Evolutionary conservation across 2,329 filamentous ascomycete genomes (phyloP).

Genomic region (Trichoderma pleuroti): DNA sequence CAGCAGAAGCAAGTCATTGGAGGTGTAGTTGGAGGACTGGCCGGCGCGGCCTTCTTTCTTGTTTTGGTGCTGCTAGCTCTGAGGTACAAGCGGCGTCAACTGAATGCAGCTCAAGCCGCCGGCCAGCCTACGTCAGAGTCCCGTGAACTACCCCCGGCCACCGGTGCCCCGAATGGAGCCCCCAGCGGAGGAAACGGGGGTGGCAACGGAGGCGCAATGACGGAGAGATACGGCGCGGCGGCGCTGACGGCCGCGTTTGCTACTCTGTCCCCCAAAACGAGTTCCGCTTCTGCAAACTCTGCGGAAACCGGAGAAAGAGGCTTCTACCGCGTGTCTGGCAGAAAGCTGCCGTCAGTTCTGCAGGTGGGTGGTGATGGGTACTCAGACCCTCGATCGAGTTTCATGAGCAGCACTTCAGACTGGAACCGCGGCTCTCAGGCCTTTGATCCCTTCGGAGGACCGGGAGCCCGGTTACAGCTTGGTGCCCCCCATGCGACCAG

Average conservation of each 20-base stretch:
- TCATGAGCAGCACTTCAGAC: conserved; percentile 49
- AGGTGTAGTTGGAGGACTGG: conserved; percentile 55
- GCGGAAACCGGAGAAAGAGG: conserved; percentile 47
- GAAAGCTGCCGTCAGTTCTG: conserved; percentile 61
- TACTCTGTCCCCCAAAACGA: conserved; percentile 42
- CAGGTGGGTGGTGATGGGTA: conserved; percentile 62
- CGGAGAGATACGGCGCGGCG: conserved; percentile 40
- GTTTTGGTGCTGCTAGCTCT: conserved; percentile 52
- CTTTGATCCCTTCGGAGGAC: conserved; percentile 36
- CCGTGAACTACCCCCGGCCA: conserved; percentile 30
- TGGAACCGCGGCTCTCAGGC: conserved; percentile 53
- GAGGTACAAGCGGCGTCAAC: conserved; percentile 52
- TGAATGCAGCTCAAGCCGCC: conserved; percentile 43
- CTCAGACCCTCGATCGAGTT: conserved; percentile 45
- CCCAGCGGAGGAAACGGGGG: conserved; percentile 21
- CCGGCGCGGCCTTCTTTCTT: conserved; percentile 55
- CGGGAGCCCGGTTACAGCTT: conserved; percentile 46
- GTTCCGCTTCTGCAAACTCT: conserved; percentile 30
- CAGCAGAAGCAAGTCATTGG: conserved; percentile 47
- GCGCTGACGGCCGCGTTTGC: conserved; percentile 50
- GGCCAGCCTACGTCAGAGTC: conserved; percentile 31
- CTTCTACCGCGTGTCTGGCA: conserved; percentile 63
- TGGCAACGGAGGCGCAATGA: conserved; percentile 37
- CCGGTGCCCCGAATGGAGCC: conserved; percentile 20
- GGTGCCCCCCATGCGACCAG: conserved; percentile 58